Evolutionary conservation across 495 filamentous ascomycete genomes (phyloP).

Genomic region (Platismatia glauca): DNA sequence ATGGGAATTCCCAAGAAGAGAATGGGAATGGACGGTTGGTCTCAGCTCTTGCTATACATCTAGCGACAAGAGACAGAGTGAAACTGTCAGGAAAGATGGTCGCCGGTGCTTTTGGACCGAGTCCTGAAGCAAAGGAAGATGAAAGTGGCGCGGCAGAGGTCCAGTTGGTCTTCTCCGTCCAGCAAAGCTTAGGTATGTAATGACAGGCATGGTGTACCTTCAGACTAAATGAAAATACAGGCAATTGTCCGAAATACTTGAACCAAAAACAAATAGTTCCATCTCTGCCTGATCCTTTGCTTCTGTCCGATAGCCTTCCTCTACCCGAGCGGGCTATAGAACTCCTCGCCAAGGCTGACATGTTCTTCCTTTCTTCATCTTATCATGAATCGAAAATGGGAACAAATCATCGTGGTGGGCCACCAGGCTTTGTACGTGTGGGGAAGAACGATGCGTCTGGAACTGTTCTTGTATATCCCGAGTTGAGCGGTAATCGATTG

Average conservation of each 20-base stretch:
- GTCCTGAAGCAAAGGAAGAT: conserved; percentile 20
- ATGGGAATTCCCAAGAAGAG: conserved; percentile 32
- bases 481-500: conserved; percentile 72
- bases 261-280: conserved; percentile 59
- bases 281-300: conserved; percentile 40
- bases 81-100: conserved; percentile 60
- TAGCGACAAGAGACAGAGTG: conserved; percentile 54
- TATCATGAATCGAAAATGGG: conserved; percentile 62
- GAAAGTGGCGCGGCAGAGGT: conserved; percentile 38
- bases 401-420: conserved; percentile 73
- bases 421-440: conserved; percentile 63
- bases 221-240: conserved; percentile 19
- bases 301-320: conserved; percentile 40
- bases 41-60: conserved; percentile 55
- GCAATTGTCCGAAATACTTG: conserved; percentile 78
- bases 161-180: conserved; percentile 57
- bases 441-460: conserved; percentile 42
- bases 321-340: conserved; percentile 42
- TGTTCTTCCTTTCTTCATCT: conserved; percentile 66
- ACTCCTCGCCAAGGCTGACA: conserved; percentile 56
- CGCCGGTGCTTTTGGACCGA: conserved; percentile 39
- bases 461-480: conserved; percentile 57
- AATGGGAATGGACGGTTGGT: conserved; percentile 38
- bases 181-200: conserved; percentile 54
- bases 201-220: not conserved